phyloP scores from a whole-genome alignment of 495 filamentous ascomycete genomes.

The Penicillium tannophilum region DNA sequence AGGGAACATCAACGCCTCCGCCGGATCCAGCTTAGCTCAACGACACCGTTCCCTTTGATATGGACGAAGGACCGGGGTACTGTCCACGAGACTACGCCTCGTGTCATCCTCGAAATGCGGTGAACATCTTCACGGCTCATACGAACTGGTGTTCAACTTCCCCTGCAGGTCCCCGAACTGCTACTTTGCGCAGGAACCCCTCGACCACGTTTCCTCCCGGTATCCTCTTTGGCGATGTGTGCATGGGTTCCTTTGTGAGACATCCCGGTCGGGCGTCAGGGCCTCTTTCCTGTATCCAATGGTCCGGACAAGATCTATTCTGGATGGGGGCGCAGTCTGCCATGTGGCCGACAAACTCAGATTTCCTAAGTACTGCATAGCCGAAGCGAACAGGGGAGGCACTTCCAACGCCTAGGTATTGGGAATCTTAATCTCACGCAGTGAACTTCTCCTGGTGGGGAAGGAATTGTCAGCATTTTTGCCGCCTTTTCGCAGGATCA shows the following conservation, averaged over 20 bases:
- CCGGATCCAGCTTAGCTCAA: conserved; percentile 11
- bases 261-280: background rate
- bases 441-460: background rate
- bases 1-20: background rate
- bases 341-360: conserved; percentile 17
- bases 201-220: background rate
- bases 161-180: background rate
- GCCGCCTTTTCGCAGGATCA: background rate
- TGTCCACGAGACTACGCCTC: background rate
- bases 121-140: conserved; percentile 4
- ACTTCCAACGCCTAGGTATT: background rate
- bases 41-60: conserved; percentile 1
- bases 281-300: background rate
- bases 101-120: conserved; percentile 6
- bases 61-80: background rate
- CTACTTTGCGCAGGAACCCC: conserved; percentile 7
- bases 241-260: background rate
- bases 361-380: background rate
- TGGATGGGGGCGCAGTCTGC: conserved; percentile 3
- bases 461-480: conserved; percentile 9
- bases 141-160: conserved; percentile 1
- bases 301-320: background rate
- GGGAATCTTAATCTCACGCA: background rate
- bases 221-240: background rate
- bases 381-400: background rate